These are phyloP conservation scores for Saposhnikovia divaricata DNA, from an alignment of 129 eudicot genomes.

Conservation along the genomic window DNA sequence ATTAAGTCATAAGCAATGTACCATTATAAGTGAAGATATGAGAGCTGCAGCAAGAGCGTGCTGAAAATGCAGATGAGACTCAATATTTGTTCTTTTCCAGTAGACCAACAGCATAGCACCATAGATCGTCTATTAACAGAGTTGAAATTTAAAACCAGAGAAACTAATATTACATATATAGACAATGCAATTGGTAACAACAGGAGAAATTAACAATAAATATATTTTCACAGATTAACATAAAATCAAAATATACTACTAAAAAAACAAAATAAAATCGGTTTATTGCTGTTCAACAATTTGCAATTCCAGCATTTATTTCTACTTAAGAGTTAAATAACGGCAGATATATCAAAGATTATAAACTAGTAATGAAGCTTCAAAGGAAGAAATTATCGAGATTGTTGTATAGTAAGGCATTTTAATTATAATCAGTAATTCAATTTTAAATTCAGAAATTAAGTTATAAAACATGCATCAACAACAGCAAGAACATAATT, in stretches of 20 bases:
- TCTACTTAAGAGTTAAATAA: background rate
- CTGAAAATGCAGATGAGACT: background rate
- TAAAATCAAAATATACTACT: too few species aligned
- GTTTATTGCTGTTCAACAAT: background rate
- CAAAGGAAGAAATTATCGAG: background rate
- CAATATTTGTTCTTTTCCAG: background rate
- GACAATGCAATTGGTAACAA: background rate
- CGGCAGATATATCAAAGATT: background rate
- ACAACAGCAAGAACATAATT: background rate
- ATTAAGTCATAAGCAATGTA: background rate
- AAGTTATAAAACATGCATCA: background rate
- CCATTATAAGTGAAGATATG: background rate
- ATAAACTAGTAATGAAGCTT: too few species aligned
- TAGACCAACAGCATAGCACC: background rate
- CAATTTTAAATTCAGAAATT: background rate
- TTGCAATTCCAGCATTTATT: too few species aligned
- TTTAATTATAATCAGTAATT: background rate
- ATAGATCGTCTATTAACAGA: background rate
- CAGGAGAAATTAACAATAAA: background rate
- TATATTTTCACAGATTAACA: background rate
- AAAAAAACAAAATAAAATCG: background rate
- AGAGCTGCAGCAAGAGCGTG: background rate
- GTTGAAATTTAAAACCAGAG: background rate
- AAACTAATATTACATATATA: background rate
- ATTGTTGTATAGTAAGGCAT: background rate